phyloP scores from a whole-genome alignment of 257 asterid species.

The Penstemon davidsonii region DNA sequence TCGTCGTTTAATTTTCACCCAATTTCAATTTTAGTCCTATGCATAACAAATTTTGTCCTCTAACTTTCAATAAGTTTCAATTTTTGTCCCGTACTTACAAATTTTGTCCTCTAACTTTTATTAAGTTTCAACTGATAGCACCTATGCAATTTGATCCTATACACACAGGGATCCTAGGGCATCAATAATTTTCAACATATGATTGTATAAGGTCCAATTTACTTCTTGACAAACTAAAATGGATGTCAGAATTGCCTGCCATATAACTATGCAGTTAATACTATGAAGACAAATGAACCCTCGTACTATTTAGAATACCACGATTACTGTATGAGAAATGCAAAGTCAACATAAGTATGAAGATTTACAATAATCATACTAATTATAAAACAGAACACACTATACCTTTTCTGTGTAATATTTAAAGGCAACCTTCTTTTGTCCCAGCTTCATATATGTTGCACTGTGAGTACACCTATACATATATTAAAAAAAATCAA shows the following conservation, averaged over 20 bases:
- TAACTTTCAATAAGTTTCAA: too few relatives aligned
- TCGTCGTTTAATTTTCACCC: too few relatives aligned
- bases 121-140: too few relatives aligned
- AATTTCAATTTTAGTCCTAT: too few relatives aligned
- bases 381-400: neutral
- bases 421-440: constrained; percentile 76
- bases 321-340: neutral
- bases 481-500: neutral
- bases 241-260: neutral
- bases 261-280: neutral
- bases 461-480: constrained; percentile 76
- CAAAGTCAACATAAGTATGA: neutral
- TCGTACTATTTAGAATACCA: neutral
- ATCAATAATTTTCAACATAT: too few relatives aligned
- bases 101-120: too few relatives aligned
- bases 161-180: too few relatives aligned
- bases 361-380: neutral
- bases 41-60: too few relatives aligned
- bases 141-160: too few relatives aligned
- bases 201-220: too few relatives aligned
- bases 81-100: too few relatives aligned
- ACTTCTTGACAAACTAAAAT: neutral
- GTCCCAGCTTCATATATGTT: constrained; percentile 92
- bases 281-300: neutral
- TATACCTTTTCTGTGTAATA: constrained; percentile 76